Evolutionary conservation across 1,284 basidiomycete species (phyloP), one percentile per base, ranked within the genome.

Genomic region (Austroboletus novae-zelandiae): DNA sequence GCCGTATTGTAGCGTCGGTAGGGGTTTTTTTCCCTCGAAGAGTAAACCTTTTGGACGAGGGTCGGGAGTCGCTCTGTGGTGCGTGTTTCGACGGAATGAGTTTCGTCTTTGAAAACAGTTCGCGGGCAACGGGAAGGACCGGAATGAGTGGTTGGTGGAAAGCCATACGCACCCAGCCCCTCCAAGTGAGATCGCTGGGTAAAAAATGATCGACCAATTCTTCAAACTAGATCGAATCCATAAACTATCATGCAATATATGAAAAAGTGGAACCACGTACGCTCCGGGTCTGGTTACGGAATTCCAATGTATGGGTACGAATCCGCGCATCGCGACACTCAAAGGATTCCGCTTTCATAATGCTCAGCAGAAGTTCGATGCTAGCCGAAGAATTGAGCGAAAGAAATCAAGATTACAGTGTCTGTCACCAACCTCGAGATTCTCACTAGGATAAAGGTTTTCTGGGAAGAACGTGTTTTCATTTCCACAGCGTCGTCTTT

Each of bases 231-330:
- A 40, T 45, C 43, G 15, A 47, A 36, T 45, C 43, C 40, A 39
- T 53, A 53, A 42, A 31, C 17, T 20, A 41, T 45, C 25, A 43
- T 45, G 36, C 29, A 46, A 48, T 23, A 34, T 47, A 40, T 4
- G 51, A 40, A 45, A 45, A 37, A 32, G 20, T 23, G 5, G 20
- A 23, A 23, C 66, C 1, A 62, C 86, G 58, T 68, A 90, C 88
- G 69, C 88, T 91, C 82, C 85, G 93, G 1, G 92, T 94, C 67
- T 91, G 86, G 66, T 95, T 93, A 56, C 83, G 80, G 68, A 93
- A 95, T 61, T 89, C 85, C 43, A 97, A 70, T 50, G 84, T 81
- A 47, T 84, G 76, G 9, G 86, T 89, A 52, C 78, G 79, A 61
- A 89, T 88, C 27, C 79, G 79, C 15, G 86, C 87, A 56, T 89